Conservation (phyloP, 2,329 filamentous ascomycete genomes). For the Penicillium sp. region DNA sequence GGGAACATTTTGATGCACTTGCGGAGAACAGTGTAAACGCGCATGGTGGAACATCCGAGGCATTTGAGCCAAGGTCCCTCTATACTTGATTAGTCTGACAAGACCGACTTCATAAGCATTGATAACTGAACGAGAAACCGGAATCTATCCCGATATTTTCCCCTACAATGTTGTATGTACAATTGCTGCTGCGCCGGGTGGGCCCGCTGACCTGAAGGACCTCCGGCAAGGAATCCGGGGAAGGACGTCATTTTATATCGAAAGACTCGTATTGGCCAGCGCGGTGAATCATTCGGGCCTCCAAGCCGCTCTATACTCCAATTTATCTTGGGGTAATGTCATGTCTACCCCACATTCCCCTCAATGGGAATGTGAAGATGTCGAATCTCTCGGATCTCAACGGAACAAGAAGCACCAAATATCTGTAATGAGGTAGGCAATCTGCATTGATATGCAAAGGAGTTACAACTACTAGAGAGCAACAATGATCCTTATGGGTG, state of each 20-base stretch:
- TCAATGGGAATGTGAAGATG: background rate
- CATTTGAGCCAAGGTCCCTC: no score
- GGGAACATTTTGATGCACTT: no score
- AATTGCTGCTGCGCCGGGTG: background rate
- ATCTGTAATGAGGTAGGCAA: background rate
- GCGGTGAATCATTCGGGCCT: background rate
- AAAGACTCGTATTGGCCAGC: background rate
- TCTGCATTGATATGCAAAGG: background rate
- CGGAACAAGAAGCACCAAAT: background rate
- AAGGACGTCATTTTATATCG: background rate
- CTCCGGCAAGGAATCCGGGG: background rate
- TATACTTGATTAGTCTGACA: no score
- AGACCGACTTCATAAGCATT: no score
- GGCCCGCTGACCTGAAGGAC: background rate
- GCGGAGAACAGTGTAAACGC: no score
- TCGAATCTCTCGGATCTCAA: background rate
- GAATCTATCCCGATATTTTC: no score
- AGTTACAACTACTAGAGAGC: background rate
- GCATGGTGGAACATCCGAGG: no score
- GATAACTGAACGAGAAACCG: no score
- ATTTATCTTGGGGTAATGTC: background rate
- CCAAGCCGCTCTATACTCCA: background rate
- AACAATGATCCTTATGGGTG: no score
- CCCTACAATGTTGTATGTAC: background rate
- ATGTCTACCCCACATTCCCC: background rate